Percentiles rank a stretch among this genome's conserved stretches.
Conservation (phyloP, 108 stramenopile genomes). For the Bacterosira constricta region DNA sequence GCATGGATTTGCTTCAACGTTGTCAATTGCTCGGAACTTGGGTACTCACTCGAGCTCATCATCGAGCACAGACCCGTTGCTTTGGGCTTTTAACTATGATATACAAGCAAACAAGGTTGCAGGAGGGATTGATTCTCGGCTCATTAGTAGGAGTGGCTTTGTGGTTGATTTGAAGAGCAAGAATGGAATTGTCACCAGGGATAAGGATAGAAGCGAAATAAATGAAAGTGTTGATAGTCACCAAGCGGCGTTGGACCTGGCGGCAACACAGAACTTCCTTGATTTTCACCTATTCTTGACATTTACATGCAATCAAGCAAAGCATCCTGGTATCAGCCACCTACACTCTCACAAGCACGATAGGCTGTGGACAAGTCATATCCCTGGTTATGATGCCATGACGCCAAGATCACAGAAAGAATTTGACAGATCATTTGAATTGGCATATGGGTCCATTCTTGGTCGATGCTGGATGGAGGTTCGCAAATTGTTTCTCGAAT, state of each 20-base stretch:
- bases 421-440: constrained; percentile 1
- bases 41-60: background rate
- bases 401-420: background rate
- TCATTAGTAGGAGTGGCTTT: background rate
- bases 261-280: constrained; percentile 4
- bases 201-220: background rate
- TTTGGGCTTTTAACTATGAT: background rate
- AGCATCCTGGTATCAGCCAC: constrained; percentile 6
- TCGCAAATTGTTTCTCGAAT: constrained; percentile 10
- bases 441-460: constrained; percentile 10
- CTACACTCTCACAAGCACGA: background rate
- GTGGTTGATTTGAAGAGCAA: background rate
- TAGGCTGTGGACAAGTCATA: constrained; percentile 3
- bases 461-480: constrained; percentile 11
- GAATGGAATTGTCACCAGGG: background rate
- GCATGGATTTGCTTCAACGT: constrained; percentile 1
- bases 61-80: background rate
- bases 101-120: background rate
- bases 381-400: constrained; percentile 3
- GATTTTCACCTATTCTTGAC: constrained; percentile 15
- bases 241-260: constrained; percentile 4
- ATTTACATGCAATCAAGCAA: constrained; percentile 9
- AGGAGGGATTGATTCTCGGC: background rate
- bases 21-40: background rate
- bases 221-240: constrained; percentile 9